Conservation (phyloP, 202 grass and related monocot genomes). For the Zizania palustris region DNA sequence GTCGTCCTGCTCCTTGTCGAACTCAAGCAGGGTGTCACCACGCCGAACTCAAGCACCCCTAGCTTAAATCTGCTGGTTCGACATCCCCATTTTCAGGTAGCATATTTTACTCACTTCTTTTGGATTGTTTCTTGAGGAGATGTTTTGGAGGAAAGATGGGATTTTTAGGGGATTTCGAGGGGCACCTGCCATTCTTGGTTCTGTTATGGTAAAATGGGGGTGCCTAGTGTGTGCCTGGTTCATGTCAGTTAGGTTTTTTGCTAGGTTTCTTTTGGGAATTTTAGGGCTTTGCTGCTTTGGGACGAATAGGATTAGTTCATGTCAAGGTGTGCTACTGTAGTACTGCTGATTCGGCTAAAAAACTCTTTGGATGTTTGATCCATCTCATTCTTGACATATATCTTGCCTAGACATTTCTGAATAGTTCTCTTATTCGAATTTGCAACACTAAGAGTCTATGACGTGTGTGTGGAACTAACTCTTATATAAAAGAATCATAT, state of each 20-base stretch:
- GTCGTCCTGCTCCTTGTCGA: no score
- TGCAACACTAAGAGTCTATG: no score
- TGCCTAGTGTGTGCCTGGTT: background rate
- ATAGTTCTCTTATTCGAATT: background rate
- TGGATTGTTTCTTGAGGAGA: background rate
- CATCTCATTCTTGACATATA: constrained; percentile 6
- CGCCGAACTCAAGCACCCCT: constrained; percentile 25
- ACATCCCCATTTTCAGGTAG: constrained; percentile 31
- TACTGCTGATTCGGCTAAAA: background rate
- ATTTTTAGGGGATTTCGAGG: background rate
- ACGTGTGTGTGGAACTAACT: background rate
- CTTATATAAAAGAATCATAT: background rate
- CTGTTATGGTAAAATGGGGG: background rate
- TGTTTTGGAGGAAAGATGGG: background rate
- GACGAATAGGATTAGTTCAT: background rate
- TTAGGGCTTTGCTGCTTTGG: background rate
- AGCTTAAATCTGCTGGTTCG: constrained; percentile 15
- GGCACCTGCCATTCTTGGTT: background rate
- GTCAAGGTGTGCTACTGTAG: constrained; percentile 27
- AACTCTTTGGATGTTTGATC: background rate
- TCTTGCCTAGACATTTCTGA: background rate
- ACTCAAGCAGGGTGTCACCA: no score
- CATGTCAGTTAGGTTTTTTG: constrained; percentile 12
- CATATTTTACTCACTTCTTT: background rate
- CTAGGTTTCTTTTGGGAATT: background rate